A percentile compares a stretch with the other conserved stretches of the same genome.
Evolutionary conservation across 345 rosid species (phyloP).

Genomic region (Viola odorata): DNA sequence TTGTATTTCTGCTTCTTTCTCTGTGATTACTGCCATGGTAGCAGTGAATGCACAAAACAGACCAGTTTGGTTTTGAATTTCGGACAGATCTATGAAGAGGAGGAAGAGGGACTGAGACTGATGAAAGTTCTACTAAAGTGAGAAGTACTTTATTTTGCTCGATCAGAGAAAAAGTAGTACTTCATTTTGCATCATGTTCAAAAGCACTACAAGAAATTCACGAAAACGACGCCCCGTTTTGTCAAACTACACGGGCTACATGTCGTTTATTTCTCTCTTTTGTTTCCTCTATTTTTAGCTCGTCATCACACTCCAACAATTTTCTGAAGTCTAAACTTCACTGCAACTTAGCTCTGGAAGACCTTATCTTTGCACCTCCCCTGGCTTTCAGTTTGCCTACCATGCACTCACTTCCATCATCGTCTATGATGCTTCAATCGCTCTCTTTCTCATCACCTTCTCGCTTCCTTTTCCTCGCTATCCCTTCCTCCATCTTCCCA

Average conservation of each 20-base stretch:
- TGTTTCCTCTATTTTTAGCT: too few relatives aligned
- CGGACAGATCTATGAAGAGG: not conserved
- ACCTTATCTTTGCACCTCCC: constrained; percentile 1
- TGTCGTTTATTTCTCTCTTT: too few relatives aligned
- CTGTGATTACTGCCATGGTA: constrained; percentile 71
- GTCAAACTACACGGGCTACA: too few relatives aligned
- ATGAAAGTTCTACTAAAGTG: too few relatives aligned
- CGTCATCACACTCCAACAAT: not conserved
- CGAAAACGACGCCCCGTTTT: not conserved
- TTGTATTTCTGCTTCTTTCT: constrained; percentile 40
- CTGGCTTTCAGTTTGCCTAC: not conserved
- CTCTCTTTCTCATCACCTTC: constrained; percentile 36
- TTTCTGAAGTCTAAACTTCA: not conserved
- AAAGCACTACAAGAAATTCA: too few relatives aligned
- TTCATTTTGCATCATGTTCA: too few relatives aligned
- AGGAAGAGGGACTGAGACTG: not conserved
- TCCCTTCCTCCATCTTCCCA: constrained; percentile 30
- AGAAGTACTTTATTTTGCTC: too few relatives aligned
- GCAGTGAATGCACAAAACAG: too few relatives aligned
- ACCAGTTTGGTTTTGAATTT: not conserved
- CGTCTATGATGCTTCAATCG: constrained; percentile 33
- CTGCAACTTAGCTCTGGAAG: not conserved
- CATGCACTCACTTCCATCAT: constrained; percentile 39
- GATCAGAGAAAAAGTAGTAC: too few relatives aligned
- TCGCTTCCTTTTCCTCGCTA: constrained; percentile 28